phyloP scores from a whole-genome alignment of 1,139 yeast genomes.

The Eremothecium cymbalariae region DNA sequence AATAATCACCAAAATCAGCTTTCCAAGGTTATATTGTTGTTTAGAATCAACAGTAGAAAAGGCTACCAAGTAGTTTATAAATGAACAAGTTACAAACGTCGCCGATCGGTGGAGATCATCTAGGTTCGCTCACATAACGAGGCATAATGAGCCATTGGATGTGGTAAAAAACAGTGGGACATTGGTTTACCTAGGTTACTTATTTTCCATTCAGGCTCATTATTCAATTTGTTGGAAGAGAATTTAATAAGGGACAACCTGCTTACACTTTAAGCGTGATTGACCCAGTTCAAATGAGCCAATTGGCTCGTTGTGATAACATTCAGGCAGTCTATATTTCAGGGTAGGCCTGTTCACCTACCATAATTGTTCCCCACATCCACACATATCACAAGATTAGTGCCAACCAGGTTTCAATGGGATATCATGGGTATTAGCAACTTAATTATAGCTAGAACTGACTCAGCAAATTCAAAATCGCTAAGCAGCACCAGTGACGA shows the following conservation, averaged over 20 bases:
- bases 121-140: conserved; percentile 41
- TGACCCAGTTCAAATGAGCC: conserved; percentile 57
- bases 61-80: conserved; percentile 9
- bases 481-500: conserved; percentile 46
- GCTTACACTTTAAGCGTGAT: conserved; percentile 53
- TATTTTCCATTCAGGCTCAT: conserved; percentile 50
- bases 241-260: conserved; percentile 40
- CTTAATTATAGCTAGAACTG: conserved; percentile 53
- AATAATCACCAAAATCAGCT: too few species aligned
- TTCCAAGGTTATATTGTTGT: too few species aligned
- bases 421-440: conserved; percentile 56
- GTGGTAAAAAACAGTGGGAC: conserved; percentile 50
- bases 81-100: conserved; percentile 30
- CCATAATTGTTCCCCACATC: conserved; percentile 48
- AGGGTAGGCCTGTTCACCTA: conserved; percentile 53
- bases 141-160: conserved; percentile 47
- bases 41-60: too few species aligned
- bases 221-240: conserved; percentile 39
- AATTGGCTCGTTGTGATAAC: conserved; percentile 41
- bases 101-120: conserved; percentile 46
- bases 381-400: conserved; percentile 46
- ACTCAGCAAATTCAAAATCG: conserved; percentile 49
- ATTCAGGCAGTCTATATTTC: conserved; percentile 51
- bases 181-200: conserved; percentile 34
- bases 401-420: conserved; percentile 58